Conservation (phyloP, 371 early-diverging fungal genomes). For the Mortierella sp. region DNA sequence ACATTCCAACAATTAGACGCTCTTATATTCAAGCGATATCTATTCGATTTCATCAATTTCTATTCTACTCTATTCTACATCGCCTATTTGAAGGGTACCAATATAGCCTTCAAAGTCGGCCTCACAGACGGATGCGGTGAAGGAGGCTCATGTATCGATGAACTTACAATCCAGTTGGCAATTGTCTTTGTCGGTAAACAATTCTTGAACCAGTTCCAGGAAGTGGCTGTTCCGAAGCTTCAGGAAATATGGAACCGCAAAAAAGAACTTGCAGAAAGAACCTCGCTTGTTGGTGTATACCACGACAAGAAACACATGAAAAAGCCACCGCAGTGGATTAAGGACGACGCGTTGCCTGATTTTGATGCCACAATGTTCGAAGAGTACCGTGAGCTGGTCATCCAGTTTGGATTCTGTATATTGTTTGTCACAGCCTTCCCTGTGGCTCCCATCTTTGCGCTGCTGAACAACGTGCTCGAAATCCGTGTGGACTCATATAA, state of each 20-base stretch:
- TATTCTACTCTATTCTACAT: constrained; percentile 67
- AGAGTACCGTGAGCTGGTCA: constrained; percentile 44
- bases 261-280: constrained; percentile 15
- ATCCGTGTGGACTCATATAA: constrained; percentile 62
- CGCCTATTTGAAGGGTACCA: constrained; percentile 61
- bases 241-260: constrained; percentile 29
- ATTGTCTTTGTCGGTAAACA: constrained; percentile 69
- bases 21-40: constrained; percentile 64
- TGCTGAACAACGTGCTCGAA: constrained; percentile 67
- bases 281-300: too few relatives aligned
- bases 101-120: constrained; percentile 20
- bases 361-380: constrained; percentile 42
- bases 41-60: constrained; percentile 69
- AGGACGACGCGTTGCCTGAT: constrained; percentile 59
- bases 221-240: constrained; percentile 60
- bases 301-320: too few relatives aligned
- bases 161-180: constrained; percentile 66
- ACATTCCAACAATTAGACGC: constrained; percentile 48
- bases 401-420: constrained; percentile 73
- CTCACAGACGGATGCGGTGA: constrained; percentile 37
- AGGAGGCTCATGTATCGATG: constrained; percentile 60
- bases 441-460: constrained; percentile 63
- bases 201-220: constrained; percentile 58
- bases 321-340: constrained; percentile 58
- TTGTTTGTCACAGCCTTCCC: constrained; percentile 73